Evolutionary conservation across 495 filamentous ascomycete species (phyloP).

Genomic region (Hypoxylon subgilvum): DNA sequence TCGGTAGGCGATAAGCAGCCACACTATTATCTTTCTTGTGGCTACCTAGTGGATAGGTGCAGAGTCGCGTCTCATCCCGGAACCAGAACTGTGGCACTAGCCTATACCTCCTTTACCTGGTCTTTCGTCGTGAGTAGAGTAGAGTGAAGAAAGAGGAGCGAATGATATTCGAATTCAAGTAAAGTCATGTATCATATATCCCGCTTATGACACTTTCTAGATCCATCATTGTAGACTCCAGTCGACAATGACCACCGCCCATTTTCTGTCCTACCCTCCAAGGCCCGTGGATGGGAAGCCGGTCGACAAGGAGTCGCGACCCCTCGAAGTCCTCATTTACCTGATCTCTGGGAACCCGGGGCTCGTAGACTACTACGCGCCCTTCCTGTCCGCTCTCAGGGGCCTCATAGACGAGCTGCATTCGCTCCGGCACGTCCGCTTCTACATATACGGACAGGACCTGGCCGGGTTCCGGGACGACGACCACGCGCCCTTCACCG

Average conservation of each 20-base stretch:
- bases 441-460: conserved; percentile 71
- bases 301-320: not conserved
- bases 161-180: too few relatives aligned
- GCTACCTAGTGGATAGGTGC: too few relatives aligned
- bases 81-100: too few relatives aligned
- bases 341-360: conserved; percentile 91
- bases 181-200: not conserved
- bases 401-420: conserved; percentile 42
- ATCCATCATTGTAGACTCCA: not conserved
- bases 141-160: too few relatives aligned
- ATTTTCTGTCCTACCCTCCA: conserved; percentile 31
- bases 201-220: not conserved
- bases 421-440: conserved; percentile 28
- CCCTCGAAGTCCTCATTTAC: conserved; percentile 50
- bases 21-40: too few relatives aligned
- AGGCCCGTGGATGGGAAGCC: conserved; percentile 1
- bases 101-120: too few relatives aligned
- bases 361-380: conserved; percentile 77
- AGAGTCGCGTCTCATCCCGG: too few relatives aligned
- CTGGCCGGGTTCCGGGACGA: conserved; percentile 73
- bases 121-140: too few relatives aligned
- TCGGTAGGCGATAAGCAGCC: too few relatives aligned
- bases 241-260: conserved; percentile 11
- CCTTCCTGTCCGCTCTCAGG: conserved; percentile 64
- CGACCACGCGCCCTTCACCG: conserved; percentile 49